Conservation (phyloP, 805 yeast species). For the Scheffersomyces ergatensis region DNA sequence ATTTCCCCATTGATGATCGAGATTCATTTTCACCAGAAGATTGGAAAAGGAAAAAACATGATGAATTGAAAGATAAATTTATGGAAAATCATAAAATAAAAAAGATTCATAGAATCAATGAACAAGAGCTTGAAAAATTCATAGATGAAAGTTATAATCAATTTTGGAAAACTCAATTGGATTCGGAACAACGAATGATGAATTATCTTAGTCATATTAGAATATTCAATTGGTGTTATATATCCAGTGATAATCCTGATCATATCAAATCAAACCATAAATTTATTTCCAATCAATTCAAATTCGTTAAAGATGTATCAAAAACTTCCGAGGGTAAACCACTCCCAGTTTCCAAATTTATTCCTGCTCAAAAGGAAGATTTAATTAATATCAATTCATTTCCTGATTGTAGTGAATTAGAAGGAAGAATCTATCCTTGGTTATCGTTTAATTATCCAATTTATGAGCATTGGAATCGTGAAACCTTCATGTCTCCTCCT, state of each 20-base stretch:
- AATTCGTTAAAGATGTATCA: slow-evolving; percentile 1
- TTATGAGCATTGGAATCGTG: slow-evolving; percentile 41
- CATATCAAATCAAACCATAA: slow-evolving; percentile 7
- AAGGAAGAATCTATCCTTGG: slow-evolving; percentile 39
- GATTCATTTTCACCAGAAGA: slow-evolving; percentile 29
- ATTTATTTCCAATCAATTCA: slow-evolving; percentile 11
- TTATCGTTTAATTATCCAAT: slow-evolving; percentile 35
- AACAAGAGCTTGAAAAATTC: slow-evolving; percentile 20
- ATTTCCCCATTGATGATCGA: slow-evolving; percentile 23
- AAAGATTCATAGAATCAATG: slow-evolving; percentile 17
- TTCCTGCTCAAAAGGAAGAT: neutral
- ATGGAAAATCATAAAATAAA: slow-evolving; percentile 15
- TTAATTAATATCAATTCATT: slow-evolving; percentile 2
- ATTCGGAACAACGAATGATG: neutral
- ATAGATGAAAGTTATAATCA: slow-evolving; percentile 27
- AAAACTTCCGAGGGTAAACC: too few relatives aligned
- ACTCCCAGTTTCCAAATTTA: neutral
- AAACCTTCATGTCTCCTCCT: slow-evolving; percentile 18
- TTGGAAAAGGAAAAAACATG: slow-evolving; percentile 20
- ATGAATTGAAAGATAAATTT: slow-evolving; percentile 25
- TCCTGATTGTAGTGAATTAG: slow-evolving; percentile 27
- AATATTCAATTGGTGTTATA: slow-evolving; percentile 42
- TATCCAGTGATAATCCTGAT: slow-evolving; percentile 16
- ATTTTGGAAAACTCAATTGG: slow-evolving; percentile 18
- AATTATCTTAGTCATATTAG: slow-evolving; percentile 1